Evolutionary conservation across 495 filamentous ascomycete genomes (phyloP).

Genomic region (Podospora didyma): DNA sequence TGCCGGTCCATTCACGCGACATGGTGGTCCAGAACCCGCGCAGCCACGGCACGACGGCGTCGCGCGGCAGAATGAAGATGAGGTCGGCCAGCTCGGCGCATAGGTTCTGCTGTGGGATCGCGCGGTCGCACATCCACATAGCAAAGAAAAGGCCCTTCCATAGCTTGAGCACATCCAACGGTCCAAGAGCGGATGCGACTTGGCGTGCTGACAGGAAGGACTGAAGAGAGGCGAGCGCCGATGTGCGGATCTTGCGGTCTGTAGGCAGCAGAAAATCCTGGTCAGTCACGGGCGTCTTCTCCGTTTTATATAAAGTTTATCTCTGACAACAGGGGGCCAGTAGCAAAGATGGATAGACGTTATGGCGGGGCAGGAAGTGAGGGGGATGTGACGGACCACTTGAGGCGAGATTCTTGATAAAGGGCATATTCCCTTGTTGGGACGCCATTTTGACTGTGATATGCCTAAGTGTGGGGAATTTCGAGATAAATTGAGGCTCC

Average conservation of each 20-base stretch:
- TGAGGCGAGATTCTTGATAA: slow-evolving; percentile 49
- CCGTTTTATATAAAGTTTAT: too few species aligned
- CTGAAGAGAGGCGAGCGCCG: slow-evolving; percentile 73
- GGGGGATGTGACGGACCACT: slow-evolving; percentile 36
- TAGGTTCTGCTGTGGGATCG: slow-evolving; percentile 80
- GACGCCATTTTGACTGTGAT: slow-evolving; percentile 36
- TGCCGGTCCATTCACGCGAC: slow-evolving; percentile 69
- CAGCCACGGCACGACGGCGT: slow-evolving; percentile 60
- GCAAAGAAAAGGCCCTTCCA: slow-evolving; percentile 98
- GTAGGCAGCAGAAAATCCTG: not conserved
- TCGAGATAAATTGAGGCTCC: not conserved
- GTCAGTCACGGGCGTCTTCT: not conserved
- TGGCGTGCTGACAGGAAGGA: slow-evolving; percentile 69
- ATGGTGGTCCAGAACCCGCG: slow-evolving; percentile 89
- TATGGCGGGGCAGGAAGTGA: too few species aligned
- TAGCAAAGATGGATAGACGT: too few species aligned
- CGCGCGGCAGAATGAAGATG: slow-evolving; percentile 57
- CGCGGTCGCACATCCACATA: slow-evolving; percentile 92
- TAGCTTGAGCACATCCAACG: slow-evolving; percentile 80
- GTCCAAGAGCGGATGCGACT: slow-evolving; percentile 48
- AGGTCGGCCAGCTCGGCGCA: slow-evolving; percentile 72
- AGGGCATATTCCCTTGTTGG: slow-evolving; percentile 43
- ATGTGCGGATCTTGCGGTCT: slow-evolving; percentile 81
- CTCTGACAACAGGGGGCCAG: too few species aligned
- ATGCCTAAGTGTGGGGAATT: not conserved